Evolutionary conservation across 352 stramenopile genomes (phyloP).

Genomic region (Globisporangium perplexum): DNA sequence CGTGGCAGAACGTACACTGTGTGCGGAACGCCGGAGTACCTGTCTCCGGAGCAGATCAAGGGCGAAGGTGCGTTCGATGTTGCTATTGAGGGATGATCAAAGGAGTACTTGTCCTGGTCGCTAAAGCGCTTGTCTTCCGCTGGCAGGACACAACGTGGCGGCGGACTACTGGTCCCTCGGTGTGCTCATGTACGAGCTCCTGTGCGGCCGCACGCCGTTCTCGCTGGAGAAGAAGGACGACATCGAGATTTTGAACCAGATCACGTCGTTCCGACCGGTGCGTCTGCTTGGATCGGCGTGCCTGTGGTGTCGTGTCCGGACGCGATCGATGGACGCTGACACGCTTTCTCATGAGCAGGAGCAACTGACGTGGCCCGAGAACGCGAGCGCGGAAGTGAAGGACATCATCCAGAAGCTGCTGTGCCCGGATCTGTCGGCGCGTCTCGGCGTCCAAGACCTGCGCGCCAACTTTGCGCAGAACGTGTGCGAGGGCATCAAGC

Average conservation of each 20-base stretch:
- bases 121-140: neutral
- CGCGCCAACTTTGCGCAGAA: conserved; percentile 33
- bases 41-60: conserved; percentile 84
- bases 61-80: conserved; percentile 46
- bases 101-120: neutral
- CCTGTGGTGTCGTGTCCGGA: neutral
- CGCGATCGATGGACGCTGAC: neutral
- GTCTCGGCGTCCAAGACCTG: conserved; percentile 51
- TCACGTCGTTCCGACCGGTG: conserved; percentile 73
- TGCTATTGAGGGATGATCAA: no score
- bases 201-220: conserved; percentile 88
- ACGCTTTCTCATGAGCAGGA: conserved; percentile 13
- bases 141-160: conserved; percentile 70
- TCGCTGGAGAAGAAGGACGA: conserved; percentile 76
- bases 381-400: conserved; percentile 62
- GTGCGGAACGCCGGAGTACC: conserved; percentile 80
- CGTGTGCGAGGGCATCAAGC: conserved; percentile 70
- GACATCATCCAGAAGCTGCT: conserved; percentile 66
- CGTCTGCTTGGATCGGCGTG: neutral
- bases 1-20: conserved; percentile 81
- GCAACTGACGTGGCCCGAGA: conserved; percentile 63
- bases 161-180: conserved; percentile 93
- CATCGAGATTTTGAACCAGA: conserved; percentile 85
- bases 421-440: conserved; percentile 40
- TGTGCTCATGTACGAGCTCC: conserved; percentile 93